Evolutionary conservation across 306 rosid genomes (phyloP), one percentile per base, ranked within the genome.

Genomic region (Carpinus fangiana): DNA sequence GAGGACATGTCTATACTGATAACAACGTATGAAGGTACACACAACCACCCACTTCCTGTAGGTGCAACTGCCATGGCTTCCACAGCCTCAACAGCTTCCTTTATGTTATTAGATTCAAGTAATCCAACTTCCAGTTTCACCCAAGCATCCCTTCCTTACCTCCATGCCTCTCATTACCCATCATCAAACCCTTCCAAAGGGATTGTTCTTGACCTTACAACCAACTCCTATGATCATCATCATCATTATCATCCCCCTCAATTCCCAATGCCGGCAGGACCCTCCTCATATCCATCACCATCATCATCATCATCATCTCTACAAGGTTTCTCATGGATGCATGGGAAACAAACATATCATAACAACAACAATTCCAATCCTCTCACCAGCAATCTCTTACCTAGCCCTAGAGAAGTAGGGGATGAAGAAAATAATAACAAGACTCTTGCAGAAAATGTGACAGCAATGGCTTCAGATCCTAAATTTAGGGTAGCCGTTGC

Each of bases 51-150:
- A 46, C 90, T 95, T 4, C 98, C 98, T 0, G 98, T 94, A 7
- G 98, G 93, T 20, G 97, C 98, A 76, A 91, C 98, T 12, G 92
- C 98, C 48, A 91, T 92, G 97, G 98, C 97, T 46, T 92, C 98
- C 4, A 88, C 90, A 2, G 83, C 90, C 20, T 83, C 97, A 46
- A 87, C 90, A 66, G 84, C 92, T 82, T 93, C 98, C 38, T 88
- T 84, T 9, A 86, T 90, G 92, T 79, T 90, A 50, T 47, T 91
- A 54, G 94, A 91, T 72, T 93, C 97, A 10, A 79, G 83, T 64
- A 87, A 80, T 53, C 85, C 79, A 18, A 14, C 74, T 51, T 76
- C 88, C 10, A 78, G 21, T 60, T 84, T 77, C 87, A 70, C 80
- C 54, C 93, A 85, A 71, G 21, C 81, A 72, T 18, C 81, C 52